Conservation (phyloP, 257 asterid genomes). For the Solanum ossicruentum region DNA sequence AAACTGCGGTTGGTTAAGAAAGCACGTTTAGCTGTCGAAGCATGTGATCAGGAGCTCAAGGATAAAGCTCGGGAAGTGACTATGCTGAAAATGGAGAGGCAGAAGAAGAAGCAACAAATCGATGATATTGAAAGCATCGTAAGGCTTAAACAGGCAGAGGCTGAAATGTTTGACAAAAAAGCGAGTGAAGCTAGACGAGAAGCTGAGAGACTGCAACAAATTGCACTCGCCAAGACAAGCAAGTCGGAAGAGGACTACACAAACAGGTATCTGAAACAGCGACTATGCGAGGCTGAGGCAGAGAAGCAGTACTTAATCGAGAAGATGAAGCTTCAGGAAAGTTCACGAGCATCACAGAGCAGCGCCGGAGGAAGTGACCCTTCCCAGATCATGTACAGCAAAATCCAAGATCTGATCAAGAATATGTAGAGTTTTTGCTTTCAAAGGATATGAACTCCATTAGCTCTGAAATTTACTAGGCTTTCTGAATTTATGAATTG, state of each 20-base stretch:
- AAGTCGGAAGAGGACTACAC: slow-evolving; percentile 86
- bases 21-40: slow-evolving; percentile 68
- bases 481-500: neutral
- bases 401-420: slow-evolving; percentile 69
- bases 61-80: slow-evolving; percentile 79
- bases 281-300: slow-evolving; percentile 88
- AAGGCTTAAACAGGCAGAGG: slow-evolving; percentile 83
- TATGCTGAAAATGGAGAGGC: slow-evolving; percentile 65
- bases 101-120: slow-evolving; percentile 67
- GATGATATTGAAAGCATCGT: slow-evolving; percentile 84
- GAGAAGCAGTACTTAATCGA: slow-evolving; percentile 83
- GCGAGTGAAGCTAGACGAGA: slow-evolving; percentile 89
- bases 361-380: slow-evolving; percentile 39
- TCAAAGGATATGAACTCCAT: slow-evolving; percentile 19
- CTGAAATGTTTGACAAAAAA: slow-evolving; percentile 83
- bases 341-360: slow-evolving; percentile 57
- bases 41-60: slow-evolving; percentile 84
- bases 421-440: slow-evolving; percentile 45
- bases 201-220: slow-evolving; percentile 83
- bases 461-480: neutral
- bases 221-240: slow-evolving; percentile 73
- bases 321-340: slow-evolving; percentile 81
- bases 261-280: slow-evolving; percentile 80
- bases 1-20: slow-evolving; percentile 75
- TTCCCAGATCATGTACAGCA: slow-evolving; percentile 50